Evolutionary conservation across 495 filamentous ascomycete genomes (phyloP).

Genomic region (Thermochaetoides thermophila): DNA sequence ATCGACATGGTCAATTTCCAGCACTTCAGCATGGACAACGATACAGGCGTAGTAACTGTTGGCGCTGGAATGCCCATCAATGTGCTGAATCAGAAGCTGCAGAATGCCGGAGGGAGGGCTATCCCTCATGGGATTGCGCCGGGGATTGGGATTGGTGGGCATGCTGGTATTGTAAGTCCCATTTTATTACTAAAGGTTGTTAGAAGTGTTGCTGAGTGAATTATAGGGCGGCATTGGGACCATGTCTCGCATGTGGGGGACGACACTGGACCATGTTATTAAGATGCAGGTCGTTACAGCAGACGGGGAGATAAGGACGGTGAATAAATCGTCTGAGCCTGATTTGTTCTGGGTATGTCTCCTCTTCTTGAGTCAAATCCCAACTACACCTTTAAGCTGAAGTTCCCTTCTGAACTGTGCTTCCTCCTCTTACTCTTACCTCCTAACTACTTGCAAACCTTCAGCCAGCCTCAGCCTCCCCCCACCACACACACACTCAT

Average conservation of each 20-base stretch:
- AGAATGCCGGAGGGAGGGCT: slow-evolving; percentile 45
- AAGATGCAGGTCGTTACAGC: slow-evolving; percentile 47
- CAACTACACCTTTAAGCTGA: too few relatives aligned
- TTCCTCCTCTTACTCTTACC: neutral
- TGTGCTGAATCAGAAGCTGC: slow-evolving; percentile 43
- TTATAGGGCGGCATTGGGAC: slow-evolving; percentile 36
- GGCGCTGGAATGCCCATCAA: slow-evolving; percentile 50
- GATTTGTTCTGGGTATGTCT: slow-evolving; percentile 42
- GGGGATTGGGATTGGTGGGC: slow-evolving; percentile 53
- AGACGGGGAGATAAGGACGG: slow-evolving; percentile 40
- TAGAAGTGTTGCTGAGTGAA: slow-evolving; percentile 2
- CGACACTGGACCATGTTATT: slow-evolving; percentile 35
- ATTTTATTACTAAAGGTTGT: neutral
- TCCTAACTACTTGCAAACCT: neutral
- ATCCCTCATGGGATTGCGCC: slow-evolving; percentile 55
- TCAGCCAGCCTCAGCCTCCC: too few relatives aligned
- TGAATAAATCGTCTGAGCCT: slow-evolving; percentile 31
- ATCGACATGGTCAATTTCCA: slow-evolving; percentile 44
- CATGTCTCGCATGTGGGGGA: slow-evolving; percentile 42
- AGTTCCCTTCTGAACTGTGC: neutral
- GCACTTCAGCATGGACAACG: slow-evolving; percentile 36
- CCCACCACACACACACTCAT: too few relatives aligned
- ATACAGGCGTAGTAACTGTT: slow-evolving; percentile 44
- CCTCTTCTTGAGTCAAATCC: neutral
- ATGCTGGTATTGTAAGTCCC: slow-evolving; percentile 40